Percentiles rank a stretch among this genome's conserved stretches.
Conservation (phyloP, 306 rosid species). For the Begonia masoniana region DNA sequence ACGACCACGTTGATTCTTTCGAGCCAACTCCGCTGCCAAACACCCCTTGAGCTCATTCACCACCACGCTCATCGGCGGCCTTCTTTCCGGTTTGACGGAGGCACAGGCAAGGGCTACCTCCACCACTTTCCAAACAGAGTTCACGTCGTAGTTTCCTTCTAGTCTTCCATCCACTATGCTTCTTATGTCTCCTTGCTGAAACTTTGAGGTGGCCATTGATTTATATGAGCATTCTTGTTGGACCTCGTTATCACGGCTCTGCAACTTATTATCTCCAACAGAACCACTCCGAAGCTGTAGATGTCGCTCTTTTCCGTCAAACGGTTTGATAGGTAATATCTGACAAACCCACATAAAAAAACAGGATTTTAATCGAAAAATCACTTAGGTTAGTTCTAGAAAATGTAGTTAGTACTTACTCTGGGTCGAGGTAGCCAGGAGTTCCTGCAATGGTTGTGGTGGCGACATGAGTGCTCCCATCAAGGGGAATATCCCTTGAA, state of each 20-base stretch:
- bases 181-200: conserved; percentile 16
- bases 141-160: conserved; percentile 6
- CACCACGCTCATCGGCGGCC: conserved; percentile 21
- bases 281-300: conserved; percentile 25
- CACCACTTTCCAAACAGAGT: conserved; percentile 12
- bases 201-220: conserved; percentile 13
- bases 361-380: too few relatives aligned
- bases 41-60: conserved; percentile 10
- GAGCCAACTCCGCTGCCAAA: conserved; percentile 7
- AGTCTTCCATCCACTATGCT: conserved; percentile 14
- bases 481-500: conserved; percentile 26
- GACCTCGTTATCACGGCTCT: conserved; percentile 5
- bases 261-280: conserved; percentile 20
- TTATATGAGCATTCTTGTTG: conserved; percentile 3
- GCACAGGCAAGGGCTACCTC: conserved; percentile 15
- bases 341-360: too few relatives aligned
- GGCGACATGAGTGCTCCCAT: conserved; percentile 22
- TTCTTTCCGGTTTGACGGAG: neutral
- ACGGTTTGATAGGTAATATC: too few relatives aligned
- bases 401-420: conserved; percentile 20
- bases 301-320: conserved; percentile 17
- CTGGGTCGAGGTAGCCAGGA: conserved; percentile 50
- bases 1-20: neutral
- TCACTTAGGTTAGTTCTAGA: neutral
- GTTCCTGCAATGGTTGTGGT: conserved; percentile 41